Evolutionary conservation across 768 basidiomycete genomes (phyloP).

Genomic region (Galerina marginata): DNA sequence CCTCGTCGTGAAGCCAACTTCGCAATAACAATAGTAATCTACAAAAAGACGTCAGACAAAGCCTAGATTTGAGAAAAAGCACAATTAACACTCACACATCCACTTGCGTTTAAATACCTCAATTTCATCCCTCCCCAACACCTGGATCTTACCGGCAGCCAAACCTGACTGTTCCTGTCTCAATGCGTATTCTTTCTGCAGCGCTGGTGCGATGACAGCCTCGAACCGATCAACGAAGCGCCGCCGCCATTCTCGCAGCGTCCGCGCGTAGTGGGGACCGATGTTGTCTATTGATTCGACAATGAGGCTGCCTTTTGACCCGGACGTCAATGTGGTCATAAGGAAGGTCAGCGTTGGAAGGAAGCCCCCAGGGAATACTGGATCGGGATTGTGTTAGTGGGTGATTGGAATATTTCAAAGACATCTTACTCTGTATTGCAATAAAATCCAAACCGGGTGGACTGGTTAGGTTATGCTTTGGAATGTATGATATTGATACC

Average conservation of each 20-base stretch:
- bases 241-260: slow-evolving; percentile 75
- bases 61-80: neutral
- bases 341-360: slow-evolving; percentile 69
- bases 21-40: slow-evolving; percentile 65
- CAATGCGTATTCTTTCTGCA: slow-evolving; percentile 64
- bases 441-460: neutral
- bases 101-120: slow-evolving; percentile 80
- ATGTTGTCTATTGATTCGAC: slow-evolving; percentile 75
- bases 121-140: slow-evolving; percentile 53
- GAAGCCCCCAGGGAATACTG: slow-evolving; percentile 76
- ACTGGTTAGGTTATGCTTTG: neutral
- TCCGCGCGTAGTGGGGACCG: slow-evolving; percentile 80
- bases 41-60: slow-evolving; percentile 8
- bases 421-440: neutral
- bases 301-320: slow-evolving; percentile 58
- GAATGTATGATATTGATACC: slow-evolving; percentile 26
- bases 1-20: slow-evolving; percentile 74
- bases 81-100: slow-evolving; percentile 55
- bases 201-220: slow-evolving; percentile 58
- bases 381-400: neutral
- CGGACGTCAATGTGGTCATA: slow-evolving; percentile 47
- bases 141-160: slow-evolving; percentile 8
- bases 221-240: slow-evolving; percentile 67
- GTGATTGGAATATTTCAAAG: slow-evolving; percentile 1
- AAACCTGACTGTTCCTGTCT: slow-evolving; percentile 42